Evolutionary conservation across 2,329 filamentous ascomycete species (phyloP), one percentile per base, ranked within the genome.

Genomic region (Bipolaris victoriae): DNA sequence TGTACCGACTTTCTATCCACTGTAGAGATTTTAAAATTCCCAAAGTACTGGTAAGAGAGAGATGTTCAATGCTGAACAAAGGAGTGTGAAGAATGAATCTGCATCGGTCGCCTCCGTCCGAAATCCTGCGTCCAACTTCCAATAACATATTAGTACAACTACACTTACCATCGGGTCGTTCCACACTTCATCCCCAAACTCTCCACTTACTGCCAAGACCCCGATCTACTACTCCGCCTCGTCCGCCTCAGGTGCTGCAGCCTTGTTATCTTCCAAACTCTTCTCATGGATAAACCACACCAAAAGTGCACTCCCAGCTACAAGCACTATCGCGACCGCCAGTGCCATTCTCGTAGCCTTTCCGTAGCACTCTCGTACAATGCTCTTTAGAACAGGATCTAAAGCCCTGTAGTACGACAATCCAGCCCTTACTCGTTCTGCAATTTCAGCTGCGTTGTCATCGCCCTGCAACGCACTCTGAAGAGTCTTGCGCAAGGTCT

Each of bases 331-430:
- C 69, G 83, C 76, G 31, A 86, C 77, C 2, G 67, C 76, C 66
- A 86, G 82, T 0, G 83, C 82, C 24, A 79, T 78, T 54, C 80
- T 79, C 6, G 80, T 83, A 39, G 84, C 82, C 65, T 77, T 78
- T 40, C 86, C 85, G 74, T 93, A 94, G 70, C 88, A 90, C 26
- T 78, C 76, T 36, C 85, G 82, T 3, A 94, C 90, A 11, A 89
- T 73, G 11, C 71, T 77, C 24, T 83, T 84, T 1, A 88, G 76
- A 2, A 73, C 78, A 0, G 89, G 86, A 5, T 90, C 84, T 33
- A 94, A 79, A 4, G 81, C 78, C 45, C 83, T 83, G 71, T 92
- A 87, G 66, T 84, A 91, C 48, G 89, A 85, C 40, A 94, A 79
- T 67, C 86, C 91, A 73, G 90, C 81, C 22, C 90, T 82, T 3